phyloP scores from a whole-genome alignment of 2,329 filamentous ascomycete species.

The Colletotrichum sojae region DNA sequence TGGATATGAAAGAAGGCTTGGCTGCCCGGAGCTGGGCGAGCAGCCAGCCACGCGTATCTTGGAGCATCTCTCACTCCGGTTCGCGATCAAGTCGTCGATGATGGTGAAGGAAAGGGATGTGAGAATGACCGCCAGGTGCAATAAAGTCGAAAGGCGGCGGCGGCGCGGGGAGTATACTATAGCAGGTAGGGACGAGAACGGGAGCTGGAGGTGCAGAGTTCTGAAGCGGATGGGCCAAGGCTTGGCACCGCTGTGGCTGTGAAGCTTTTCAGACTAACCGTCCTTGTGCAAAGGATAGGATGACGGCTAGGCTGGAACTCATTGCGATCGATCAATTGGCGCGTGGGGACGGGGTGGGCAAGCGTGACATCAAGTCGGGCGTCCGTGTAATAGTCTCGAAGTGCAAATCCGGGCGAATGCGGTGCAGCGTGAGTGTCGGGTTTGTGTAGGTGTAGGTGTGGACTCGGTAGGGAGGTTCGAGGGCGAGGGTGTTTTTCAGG shows the following conservation, averaged over 20 bases:
- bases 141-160: slow-evolving; percentile 17
- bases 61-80: slow-evolving; percentile 48
- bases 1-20: slow-evolving; percentile 71
- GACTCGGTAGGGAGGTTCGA: background rate
- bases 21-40: slow-evolving; percentile 60
- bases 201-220: background rate
- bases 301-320: slow-evolving; percentile 38
- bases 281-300: slow-evolving; percentile 38
- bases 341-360: slow-evolving; percentile 12
- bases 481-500: background rate
- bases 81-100: slow-evolving; percentile 13
- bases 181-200: background rate
- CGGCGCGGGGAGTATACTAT: slow-evolving; percentile 17
- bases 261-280: slow-evolving; percentile 37
- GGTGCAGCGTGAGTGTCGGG: no score
- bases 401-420: no score
- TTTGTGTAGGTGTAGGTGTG: no score
- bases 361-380: slow-evolving; percentile 22
- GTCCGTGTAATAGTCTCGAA: slow-evolving; percentile 9
- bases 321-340: slow-evolving; percentile 34
- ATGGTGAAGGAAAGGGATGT: background rate
- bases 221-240: slow-evolving; percentile 29
- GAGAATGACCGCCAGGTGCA: slow-evolving; percentile 22
- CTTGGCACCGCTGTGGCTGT: slow-evolving; percentile 38
- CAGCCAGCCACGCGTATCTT: slow-evolving; percentile 46